Conservation (phyloP, 257 asterid genomes). For the Orobanche coerulescens region DNA sequence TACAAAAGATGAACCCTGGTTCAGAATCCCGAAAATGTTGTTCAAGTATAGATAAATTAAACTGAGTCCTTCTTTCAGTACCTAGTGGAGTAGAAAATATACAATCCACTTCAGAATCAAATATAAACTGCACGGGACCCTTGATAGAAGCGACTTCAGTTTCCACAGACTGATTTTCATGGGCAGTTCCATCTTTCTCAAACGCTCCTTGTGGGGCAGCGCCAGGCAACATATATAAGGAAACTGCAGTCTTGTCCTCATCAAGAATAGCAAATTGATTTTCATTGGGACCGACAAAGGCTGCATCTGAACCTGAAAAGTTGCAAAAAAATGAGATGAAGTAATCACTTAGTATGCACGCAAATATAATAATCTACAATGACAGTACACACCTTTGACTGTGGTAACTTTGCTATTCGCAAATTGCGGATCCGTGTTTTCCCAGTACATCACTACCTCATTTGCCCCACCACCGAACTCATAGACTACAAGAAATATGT, state of each 20-base stretch:
- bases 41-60: constrained; percentile 13
- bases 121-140: constrained; percentile 88
- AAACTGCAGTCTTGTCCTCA: constrained; percentile 87
- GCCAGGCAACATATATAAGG: constrained; percentile 70
- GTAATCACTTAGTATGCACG: constrained; percentile 9
- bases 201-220: constrained; percentile 51
- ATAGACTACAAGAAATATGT: constrained; percentile 75
- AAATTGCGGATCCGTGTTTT: constrained; percentile 72
- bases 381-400: constrained; percentile 56
- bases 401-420: constrained; percentile 79
- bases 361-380: constrained; percentile 18
- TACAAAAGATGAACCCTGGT: constrained; percentile 34
- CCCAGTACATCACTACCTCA: constrained; percentile 94
- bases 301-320: constrained; percentile 82
- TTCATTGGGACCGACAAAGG: constrained; percentile 83
- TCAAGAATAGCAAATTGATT: constrained; percentile 86
- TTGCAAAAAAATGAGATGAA: constrained; percentile 19
- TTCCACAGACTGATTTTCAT: constrained; percentile 44
- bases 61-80: constrained; percentile 30
- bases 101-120: constrained; percentile 88
- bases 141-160: constrained; percentile 56
- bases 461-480: constrained; percentile 65
- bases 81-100: constrained; percentile 95
- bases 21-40: constrained; percentile 29
- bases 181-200: constrained; percentile 42